Conservation (phyloP, 768 basidiomycete genomes). For the Porphyrellus cyaneotinctus region DNA sequence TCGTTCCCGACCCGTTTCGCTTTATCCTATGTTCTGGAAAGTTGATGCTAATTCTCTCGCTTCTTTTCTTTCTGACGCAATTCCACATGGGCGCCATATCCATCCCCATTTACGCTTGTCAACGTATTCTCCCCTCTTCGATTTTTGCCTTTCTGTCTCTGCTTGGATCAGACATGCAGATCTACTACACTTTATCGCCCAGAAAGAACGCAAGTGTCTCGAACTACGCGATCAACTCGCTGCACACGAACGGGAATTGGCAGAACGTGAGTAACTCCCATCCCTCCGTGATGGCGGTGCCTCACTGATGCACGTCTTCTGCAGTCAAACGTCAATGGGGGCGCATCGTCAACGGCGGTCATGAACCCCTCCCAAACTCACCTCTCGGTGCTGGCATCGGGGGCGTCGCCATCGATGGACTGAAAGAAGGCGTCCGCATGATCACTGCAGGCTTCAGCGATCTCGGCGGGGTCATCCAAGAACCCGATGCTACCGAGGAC, state of each 20-base stretch:
- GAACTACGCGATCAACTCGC: conserved; percentile 74
- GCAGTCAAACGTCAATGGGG: conserved; percentile 83
- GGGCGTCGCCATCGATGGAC: conserved; percentile 44
- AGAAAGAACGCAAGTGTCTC: conserved; percentile 81
- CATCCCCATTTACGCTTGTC: too few relatives aligned
- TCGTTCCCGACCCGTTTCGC: neutral
- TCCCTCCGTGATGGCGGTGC: neutral
- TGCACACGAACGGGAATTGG: conserved; percentile 67
- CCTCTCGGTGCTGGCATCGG: conserved; percentile 10
- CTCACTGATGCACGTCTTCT: neutral
- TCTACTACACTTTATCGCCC: conserved; percentile 77
- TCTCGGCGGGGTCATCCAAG: conserved; percentile 22
- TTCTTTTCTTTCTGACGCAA: neutral
- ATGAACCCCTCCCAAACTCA: conserved; percentile 8
- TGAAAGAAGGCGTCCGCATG: conserved; percentile 63
- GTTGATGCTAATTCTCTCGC: neutral
- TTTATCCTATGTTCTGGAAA: neutral
- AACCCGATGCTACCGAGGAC: neutral
- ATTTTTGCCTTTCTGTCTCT: neutral
- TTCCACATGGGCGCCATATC: neutral
- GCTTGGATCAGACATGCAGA: conserved; percentile 61
- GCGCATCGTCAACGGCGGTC: conserved; percentile 63
- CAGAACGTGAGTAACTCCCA: conserved; percentile 43
- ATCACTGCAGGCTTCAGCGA: conserved; percentile 46
- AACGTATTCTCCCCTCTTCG: too few relatives aligned